Base-by-base conservation (phyloP, 2,329 filamentous ascomycete genomes). In the Stemphylium lycopersici region DNA sequence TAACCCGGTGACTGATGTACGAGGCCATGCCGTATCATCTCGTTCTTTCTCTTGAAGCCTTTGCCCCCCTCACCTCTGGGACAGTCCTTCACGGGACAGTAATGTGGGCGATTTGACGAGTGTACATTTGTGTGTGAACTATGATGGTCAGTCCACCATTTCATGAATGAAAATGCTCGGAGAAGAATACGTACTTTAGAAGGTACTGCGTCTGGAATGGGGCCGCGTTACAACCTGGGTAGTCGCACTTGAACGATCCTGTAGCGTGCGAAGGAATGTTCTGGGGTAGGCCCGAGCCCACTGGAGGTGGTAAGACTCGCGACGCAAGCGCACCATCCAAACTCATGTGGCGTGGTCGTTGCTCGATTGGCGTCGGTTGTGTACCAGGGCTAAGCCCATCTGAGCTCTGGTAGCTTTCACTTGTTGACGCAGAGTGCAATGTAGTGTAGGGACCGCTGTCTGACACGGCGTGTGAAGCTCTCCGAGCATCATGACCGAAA, bases 1-100 rank as follows among this genome's bases (percentile, higher is more conserved):
- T 98, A 99, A 56, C 93, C 93, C 1, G 95, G 95, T 6, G 91
- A 96, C 62, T 92, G 89, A 70, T 99, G 95, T 3, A 98, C 95
- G 3, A 98, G 83, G 1, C 93, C 93, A 68, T 88, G 86, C n/a
- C 86, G 79, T 57, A 87, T 87, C 86, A 88, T 88, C 69, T 88
- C 86, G 59, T 88, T 88, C 68, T 88, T 88, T 29, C 86, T 80
- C 69, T 88, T 88, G 77, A 88, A 88, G 1, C 86, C 86, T 65
- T 85, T 85, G 16, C 85, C 85, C n/a, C 84, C 83, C 58, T 83
- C 78, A n/a, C 78, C 80, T 34, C 85, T 80, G 11, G 83, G 76
- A 63, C 86, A 88, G 4, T 78, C 81, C 20, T 78, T 73, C 7
- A 87, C 80, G 1, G 84, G 82, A 68, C 86, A 88, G 65, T 84